phyloP scores from a whole-genome alignment of 345 rosid genomes.

The Eutrema yunnanense region DNA sequence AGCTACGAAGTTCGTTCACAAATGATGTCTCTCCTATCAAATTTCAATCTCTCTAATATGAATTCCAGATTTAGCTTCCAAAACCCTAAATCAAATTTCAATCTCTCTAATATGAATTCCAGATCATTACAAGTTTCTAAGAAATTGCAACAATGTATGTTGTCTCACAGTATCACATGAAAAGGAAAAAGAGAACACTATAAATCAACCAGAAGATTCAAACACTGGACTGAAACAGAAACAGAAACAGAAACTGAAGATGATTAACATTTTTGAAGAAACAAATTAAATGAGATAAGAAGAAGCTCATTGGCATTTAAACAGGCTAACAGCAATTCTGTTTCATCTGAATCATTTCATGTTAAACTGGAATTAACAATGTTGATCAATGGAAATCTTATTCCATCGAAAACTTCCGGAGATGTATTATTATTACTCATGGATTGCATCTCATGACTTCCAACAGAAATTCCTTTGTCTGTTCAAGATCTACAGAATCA shows the following conservation, averaged over 20 bases:
- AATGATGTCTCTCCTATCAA: background rate
- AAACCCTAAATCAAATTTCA: background rate
- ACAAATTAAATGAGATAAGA: background rate
- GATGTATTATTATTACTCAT: background rate
- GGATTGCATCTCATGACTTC: constrained; percentile 19
- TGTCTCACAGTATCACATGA: background rate
- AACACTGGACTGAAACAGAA: background rate
- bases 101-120: background rate
- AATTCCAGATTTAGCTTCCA: background rate
- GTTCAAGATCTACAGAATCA: constrained; percentile 3
- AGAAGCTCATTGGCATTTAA: background rate
- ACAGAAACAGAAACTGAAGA: no score
- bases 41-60: background rate
- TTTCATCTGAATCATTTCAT: background rate
- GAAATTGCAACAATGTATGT: background rate
- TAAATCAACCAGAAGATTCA: background rate
- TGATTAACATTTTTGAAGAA: background rate
- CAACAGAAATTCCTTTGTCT: constrained; percentile 12
- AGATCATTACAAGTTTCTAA: background rate
- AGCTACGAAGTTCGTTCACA: background rate
- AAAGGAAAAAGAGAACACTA: background rate
- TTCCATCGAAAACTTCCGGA: background rate
- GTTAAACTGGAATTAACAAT: background rate
- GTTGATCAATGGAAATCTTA: background rate
- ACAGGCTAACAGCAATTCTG: background rate